Conservation (phyloP, 139 green algal species). For the Tetradesmus lagerheimii region DNA sequence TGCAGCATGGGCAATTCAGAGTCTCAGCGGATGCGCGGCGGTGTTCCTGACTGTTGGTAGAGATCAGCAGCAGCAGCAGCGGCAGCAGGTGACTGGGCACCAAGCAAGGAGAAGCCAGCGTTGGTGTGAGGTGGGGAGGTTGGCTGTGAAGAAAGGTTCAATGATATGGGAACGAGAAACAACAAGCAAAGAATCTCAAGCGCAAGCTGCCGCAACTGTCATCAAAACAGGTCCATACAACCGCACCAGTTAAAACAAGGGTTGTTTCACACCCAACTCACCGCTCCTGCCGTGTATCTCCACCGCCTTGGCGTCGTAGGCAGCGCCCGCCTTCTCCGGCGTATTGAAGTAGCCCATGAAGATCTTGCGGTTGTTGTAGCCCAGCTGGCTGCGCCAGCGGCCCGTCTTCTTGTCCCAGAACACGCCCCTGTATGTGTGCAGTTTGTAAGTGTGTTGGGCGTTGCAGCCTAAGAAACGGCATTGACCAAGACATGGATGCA, state of each 20-base stretch:
- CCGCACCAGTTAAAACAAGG: not conserved
- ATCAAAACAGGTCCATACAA: too few relatives aligned
- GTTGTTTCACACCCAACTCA: not conserved
- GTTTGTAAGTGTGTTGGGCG: too few relatives aligned
- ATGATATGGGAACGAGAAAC: too few relatives aligned
- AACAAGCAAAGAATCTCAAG: too few relatives aligned
- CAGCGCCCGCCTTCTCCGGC: constrained; percentile 15
- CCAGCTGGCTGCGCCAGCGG: constrained; percentile 50
- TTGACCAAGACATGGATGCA: not conserved
- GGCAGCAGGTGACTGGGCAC: too few relatives aligned
- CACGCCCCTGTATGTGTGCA: constrained; percentile 35
- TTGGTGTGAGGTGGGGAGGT: too few relatives aligned
- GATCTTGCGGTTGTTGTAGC: constrained; percentile 47
- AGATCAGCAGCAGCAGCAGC: not conserved
- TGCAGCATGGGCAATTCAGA: too few relatives aligned
- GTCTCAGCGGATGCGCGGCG: too few relatives aligned
- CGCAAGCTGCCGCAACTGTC: too few relatives aligned
- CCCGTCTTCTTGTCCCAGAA: constrained; percentile 51
- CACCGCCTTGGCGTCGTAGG: constrained; percentile 39
- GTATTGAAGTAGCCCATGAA: constrained; percentile 50
- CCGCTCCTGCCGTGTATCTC: constrained; percentile 32
- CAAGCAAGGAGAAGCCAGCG: too few relatives aligned
- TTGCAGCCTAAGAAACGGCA: not conserved
- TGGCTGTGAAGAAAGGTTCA: too few relatives aligned
- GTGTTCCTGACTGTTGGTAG: too few relatives aligned